A percentile compares a stretch with the other conserved stretches of the same genome.
These are phyloP conservation scores for Cryphonectria radicalis DNA, from an alignment of 2,329 filamentous ascomycete species.

Conservation along the genomic window DNA sequence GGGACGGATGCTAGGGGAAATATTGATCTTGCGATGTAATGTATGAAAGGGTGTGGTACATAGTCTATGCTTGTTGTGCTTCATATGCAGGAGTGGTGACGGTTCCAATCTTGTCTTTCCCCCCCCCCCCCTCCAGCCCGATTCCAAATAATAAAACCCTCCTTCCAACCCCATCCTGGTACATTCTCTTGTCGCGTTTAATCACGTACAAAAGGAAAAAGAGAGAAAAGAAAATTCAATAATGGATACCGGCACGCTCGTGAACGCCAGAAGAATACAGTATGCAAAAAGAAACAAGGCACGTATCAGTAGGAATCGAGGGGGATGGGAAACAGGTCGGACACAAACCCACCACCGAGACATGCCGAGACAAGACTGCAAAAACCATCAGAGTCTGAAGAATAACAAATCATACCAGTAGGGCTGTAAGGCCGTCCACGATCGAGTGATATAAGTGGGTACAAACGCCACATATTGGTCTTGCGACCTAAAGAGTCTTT, in stretches of 20 bases:
- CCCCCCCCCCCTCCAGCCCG: background rate
- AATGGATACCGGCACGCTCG: background rate
- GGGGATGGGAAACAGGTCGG: background rate
- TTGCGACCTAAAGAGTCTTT: background rate
- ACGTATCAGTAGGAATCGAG: background rate
- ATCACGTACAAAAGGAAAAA: background rate
- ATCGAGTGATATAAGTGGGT: background rate
- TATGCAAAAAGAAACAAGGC: background rate
- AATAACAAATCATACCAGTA: background rate
- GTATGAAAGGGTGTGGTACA: background rate
- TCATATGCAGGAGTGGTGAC: background rate
- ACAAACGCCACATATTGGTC: conserved; percentile 4
- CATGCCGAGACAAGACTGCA: background rate
- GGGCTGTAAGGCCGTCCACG: background rate
- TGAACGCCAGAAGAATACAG: background rate
- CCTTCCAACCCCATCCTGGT: background rate
- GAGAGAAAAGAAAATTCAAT: background rate
- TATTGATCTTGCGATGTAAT: background rate
- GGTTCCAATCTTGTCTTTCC: background rate
- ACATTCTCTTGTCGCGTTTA: background rate
- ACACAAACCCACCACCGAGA: background rate
- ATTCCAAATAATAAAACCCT: background rate
- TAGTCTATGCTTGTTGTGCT: conserved; percentile 2
- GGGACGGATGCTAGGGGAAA: background rate
- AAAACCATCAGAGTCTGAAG: background rate